Evolutionary conservation across 2,329 filamentous ascomycete species (phyloP).

Genomic region (Metarhizium album): DNA sequence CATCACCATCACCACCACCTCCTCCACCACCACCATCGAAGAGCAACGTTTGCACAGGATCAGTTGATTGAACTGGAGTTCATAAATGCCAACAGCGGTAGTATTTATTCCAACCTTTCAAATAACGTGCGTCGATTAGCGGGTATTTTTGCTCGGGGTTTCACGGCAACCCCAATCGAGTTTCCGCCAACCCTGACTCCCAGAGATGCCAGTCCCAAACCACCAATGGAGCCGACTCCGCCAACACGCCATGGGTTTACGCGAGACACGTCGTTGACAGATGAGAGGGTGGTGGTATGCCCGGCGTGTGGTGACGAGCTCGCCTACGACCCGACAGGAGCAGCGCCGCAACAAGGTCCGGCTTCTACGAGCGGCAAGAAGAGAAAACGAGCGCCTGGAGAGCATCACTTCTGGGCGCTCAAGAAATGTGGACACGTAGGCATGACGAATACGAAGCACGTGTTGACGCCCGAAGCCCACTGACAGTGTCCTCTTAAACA

Average conservation of each 20-base stretch:
- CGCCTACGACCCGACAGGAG: conserved; percentile 52
- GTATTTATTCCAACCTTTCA: conserved; percentile 10
- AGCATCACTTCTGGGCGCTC: conserved; percentile 86
- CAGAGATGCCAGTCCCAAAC: conserved; percentile 28
- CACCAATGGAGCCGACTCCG: conserved; percentile 51
- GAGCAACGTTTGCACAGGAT: conserved; percentile 9
- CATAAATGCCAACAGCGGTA: conserved; percentile 10
- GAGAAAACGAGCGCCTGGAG: conserved; percentile 41
- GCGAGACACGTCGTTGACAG: conserved; percentile 49
- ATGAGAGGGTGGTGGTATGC: conserved; percentile 67
- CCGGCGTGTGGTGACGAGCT: conserved; percentile 81
- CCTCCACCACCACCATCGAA: conserved; percentile 7
- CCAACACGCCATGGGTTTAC: conserved; percentile 68
- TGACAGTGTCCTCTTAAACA: conserved; percentile 21
- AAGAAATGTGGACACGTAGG: conserved; percentile 86
- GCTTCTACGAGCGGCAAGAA: conserved; percentile 17
- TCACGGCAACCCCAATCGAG: conserved; percentile 10
- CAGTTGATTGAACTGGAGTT: conserved; percentile 18
- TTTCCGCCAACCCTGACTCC: conserved; percentile 21
- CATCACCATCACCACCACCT: conserved; percentile 10
- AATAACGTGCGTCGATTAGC: conserved; percentile 17
- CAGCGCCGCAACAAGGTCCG: conserved; percentile 10
- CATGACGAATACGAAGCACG: conserved; percentile 2
- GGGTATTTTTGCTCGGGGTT: conserved; percentile 13
- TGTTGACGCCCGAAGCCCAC: not conserved